Evolutionary conservation across 371 early-diverging fungal species (phyloP), one percentile per base, ranked within the genome.

Genomic region (Dinochytrium kinnereticum): DNA sequence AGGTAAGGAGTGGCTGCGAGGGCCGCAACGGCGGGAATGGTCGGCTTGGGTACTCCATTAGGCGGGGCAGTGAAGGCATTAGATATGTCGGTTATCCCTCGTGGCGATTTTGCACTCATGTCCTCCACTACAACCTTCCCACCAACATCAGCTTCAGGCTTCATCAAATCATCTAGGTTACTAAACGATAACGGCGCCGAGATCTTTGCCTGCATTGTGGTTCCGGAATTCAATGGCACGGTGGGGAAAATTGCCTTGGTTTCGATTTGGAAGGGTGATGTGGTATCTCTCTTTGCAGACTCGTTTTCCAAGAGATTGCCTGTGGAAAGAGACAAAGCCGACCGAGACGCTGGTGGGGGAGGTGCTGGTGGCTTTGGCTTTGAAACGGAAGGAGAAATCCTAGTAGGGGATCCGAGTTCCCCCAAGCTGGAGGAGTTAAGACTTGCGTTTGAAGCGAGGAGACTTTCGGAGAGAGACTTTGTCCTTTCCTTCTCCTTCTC

Each of bases 291-390:
- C 66, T 36, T 55, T 67, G 38, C 1, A 70, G 61, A 19, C 49
- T 49, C 39, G 33, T 10, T 33, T 34, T 21, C 34, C 10, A 34
- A 61, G 15, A 61, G 37, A 7, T 61, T 61, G 15, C 61, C 34
- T 21, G 28, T 26, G 26, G 55, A 53, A 13, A n/a, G 55, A 61
- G 61, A 61, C 7, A 24, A 30, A 7, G 61, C 37, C 15, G 36
- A 31, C 26, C 61, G 31, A 3, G 81, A 75, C 0, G 74, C 67
- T 24, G 81, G 81, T 2, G 81, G 81, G 24, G 78, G 81, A 19
- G 78, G 78, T 36, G 78, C 74, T 2, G 81, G 81, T 13, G 78
- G 76, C 67, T 69, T 76, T n/a, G 64, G 24, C 39, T 70, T 53
- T 7, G 75, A 30, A n/a, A 31, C 38, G 1, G 68, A 24, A 7